Base-by-base conservation (phyloP, 306 rosid genomes). In the Ammopiptanthus mongolicus region DNA sequence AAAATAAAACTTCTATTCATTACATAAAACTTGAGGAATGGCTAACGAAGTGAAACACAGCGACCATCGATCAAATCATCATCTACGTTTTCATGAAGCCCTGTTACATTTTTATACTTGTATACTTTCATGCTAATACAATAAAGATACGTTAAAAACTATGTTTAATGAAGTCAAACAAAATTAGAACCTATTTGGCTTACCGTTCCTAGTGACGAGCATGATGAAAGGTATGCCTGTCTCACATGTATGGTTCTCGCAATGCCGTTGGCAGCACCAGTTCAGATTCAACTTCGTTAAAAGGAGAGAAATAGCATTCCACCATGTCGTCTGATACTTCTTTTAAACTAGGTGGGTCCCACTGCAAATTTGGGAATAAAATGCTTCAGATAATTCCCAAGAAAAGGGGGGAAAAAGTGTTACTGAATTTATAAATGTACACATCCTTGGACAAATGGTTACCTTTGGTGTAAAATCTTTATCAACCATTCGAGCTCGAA, bases 391-490 rank as follows among this genome's bases (percentile, higher is more conserved):
- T 21, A 23, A 62, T 18, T 75, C 23, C 29, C 22, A 1, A 18
- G 18, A 11, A 71, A 42, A 63, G 22, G n/a, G n/a, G n/a, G n/a
- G 15, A 28, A 46, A 12, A 48, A 3, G 8, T 23, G 9, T n/a
- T 33, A 34, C 37, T 29, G 29, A 52, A 55, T 60, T 44, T n/a
- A 25, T 5, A 21, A 29, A 60, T 44, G 67, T 21, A 39, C 1
- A 31, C 15, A 56, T 52, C n/a, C 65, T 58, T 50, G 39, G 70
- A 58, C 53, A 67, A 41, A 47, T 55, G 19, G 60, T 53, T 88
- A 92, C 99, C 97, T 87, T 90, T 5, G 99, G 99, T 9, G 96
- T 85, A 56, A 95, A 95, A 84, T 95, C 99, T 78, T 87, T 95
- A 36, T 95, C 92, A 42, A 90, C 91, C 84, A 95, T 81, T 61